Evolutionary conservation across 441 rosid genomes (phyloP).

Genomic region (Gossypium trilobum): DNA sequence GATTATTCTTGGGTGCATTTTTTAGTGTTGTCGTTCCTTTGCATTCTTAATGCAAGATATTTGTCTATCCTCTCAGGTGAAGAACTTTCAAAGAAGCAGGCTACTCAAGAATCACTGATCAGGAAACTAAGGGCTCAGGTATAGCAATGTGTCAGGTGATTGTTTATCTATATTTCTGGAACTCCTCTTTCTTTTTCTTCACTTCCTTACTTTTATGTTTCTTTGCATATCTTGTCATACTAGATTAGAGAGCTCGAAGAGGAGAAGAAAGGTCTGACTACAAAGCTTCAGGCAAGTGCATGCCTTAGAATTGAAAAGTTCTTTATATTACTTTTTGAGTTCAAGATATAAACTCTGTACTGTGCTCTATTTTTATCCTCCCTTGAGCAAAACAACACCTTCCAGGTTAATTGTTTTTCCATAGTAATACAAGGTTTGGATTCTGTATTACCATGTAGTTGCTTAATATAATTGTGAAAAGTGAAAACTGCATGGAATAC

Average conservation of each 20-base stretch:
- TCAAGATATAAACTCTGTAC: background rate
- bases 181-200: conserved; percentile 21
- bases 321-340: background rate
- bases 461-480: background rate
- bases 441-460: background rate
- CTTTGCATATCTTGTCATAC: conserved; percentile 18
- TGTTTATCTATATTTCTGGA: conserved; percentile 8
- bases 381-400: background rate
- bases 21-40: background rate
- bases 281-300: conserved; percentile 87
- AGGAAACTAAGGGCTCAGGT: conserved; percentile 98
- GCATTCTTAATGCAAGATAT: conserved; percentile 12
- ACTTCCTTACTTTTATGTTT: conserved; percentile 8
- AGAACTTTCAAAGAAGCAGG: conserved; percentile 97
- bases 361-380: background rate
- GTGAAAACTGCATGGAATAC: background rate
- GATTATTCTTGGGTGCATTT: background rate
- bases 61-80: conserved; percentile 49
- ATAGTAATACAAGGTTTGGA: background rate
- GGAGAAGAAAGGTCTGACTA: conserved; percentile 86
- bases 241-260: conserved; percentile 94
- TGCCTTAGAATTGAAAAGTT: conserved; percentile 7
- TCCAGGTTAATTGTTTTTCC: background rate
- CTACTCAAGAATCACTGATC: conserved; percentile 87
- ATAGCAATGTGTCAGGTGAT: conserved; percentile 15